Conservation (phyloP, 805 yeast genomes). For the Schwanniomyces occidentalis region DNA sequence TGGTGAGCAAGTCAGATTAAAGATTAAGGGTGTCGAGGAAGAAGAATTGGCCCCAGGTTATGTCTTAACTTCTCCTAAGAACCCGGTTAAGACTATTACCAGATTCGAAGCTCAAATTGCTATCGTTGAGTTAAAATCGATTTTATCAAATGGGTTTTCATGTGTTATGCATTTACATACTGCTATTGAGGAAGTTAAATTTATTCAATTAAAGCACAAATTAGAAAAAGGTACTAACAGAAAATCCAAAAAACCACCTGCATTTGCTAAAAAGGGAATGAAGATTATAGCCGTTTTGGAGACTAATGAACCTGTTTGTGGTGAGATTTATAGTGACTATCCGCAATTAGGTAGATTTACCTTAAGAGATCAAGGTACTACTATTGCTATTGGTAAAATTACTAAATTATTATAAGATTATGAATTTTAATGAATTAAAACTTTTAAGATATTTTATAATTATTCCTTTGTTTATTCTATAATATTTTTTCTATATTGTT, state of each 20-base stretch:
- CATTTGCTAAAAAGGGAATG: constrained; percentile 98
- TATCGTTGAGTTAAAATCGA: constrained; percentile 92
- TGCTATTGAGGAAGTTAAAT: constrained; percentile 92
- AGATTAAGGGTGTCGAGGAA: constrained; percentile 94
- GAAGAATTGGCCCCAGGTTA: constrained; percentile 92
- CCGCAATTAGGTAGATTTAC: constrained; percentile 98
- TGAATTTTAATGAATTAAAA: too few species aligned
- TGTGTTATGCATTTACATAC: constrained; percentile 99
- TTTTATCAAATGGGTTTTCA: constrained; percentile 91
- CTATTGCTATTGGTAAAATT: constrained; percentile 98
- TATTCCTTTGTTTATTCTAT: too few species aligned
- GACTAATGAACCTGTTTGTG: constrained; percentile 83
- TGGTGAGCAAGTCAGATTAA: constrained; percentile 96
- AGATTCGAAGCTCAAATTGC: constrained; percentile 95
- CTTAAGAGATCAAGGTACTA: constrained; percentile 96
- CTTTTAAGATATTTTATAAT: too few species aligned
- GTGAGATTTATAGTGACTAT: constrained; percentile 87
- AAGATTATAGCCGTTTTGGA: constrained; percentile 92
- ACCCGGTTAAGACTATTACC: constrained; percentile 90
- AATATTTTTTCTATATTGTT: too few species aligned
- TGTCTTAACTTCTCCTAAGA: constrained; percentile 80
- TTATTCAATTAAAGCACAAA: constrained; percentile 83
- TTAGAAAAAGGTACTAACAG: constrained; percentile 96
- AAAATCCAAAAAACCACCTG: constrained; percentile 94
- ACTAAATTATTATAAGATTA: constrained; percentile 73